phyloP scores from a whole-genome alignment of 2,329 filamentous ascomycete genomes.

The Neofusicoccum umdonicola region DNA sequence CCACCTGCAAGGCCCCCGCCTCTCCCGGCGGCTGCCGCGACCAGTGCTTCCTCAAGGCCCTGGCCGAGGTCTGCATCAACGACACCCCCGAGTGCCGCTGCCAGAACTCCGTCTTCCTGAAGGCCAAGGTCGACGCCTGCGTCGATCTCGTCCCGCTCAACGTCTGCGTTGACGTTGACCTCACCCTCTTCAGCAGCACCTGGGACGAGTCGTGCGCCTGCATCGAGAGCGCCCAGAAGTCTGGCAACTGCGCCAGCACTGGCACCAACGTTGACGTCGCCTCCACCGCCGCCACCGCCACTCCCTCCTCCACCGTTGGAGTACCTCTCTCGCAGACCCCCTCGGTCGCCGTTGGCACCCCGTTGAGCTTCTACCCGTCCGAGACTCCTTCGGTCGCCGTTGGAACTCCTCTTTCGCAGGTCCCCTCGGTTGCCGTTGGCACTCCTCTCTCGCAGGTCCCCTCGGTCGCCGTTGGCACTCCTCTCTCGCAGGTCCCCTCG shows the following conservation, averaged over 20 bases:
- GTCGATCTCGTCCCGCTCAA: conserved; percentile 18
- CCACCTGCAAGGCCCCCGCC: conserved; percentile 3
- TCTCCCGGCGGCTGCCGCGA: conserved; percentile 16
- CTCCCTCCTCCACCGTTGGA: background rate
- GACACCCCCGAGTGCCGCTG: conserved; percentile 16
- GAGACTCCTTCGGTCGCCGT: background rate
- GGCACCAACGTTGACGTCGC: background rate
- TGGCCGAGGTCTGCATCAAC: conserved; percentile 11
- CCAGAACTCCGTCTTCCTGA: conserved; percentile 16
- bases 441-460: background rate
- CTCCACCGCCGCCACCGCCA: background rate
- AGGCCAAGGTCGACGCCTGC: conserved; percentile 11
- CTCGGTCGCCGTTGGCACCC: background rate
- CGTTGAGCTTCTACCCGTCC: background rate
- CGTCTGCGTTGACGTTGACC: conserved; percentile 16
- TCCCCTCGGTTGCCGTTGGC: background rate
- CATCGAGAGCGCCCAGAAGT: conserved; percentile 4
- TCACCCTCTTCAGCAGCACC: conserved; percentile 13
- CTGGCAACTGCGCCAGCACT: background rate
- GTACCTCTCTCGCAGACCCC: background rate
- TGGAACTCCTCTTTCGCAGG: background rate
- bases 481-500: background rate
- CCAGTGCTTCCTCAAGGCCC: conserved; percentile 17
- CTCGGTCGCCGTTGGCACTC: background rate
- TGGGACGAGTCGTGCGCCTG: conserved; percentile 15